Evolutionary conservation across 495 filamentous ascomycete species (phyloP), one percentile per base, ranked within the genome.

Genomic region (Neurospora tetrasperma): DNA sequence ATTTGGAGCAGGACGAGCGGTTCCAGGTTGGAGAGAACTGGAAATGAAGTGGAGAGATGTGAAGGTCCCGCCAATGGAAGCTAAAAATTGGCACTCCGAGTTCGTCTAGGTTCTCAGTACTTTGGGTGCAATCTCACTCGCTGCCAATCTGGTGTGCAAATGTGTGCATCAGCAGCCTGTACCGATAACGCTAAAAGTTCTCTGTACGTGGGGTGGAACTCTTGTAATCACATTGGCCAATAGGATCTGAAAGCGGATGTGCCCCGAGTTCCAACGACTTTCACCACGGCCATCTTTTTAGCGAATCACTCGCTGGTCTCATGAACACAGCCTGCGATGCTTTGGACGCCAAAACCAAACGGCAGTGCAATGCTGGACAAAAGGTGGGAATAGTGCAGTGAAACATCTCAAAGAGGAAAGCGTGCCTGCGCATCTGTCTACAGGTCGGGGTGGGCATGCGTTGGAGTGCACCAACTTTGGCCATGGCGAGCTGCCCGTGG

Each of bases 341-440:
- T 40, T 35, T 62, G 18, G 11, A 40, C 20, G 42, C 70, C 7
- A 48, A 66, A 71, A 40, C 44, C 5, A 68, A 68, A 71, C 43
- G 42, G 5, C 27, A 68, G 40, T 59, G 10, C 16, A 10, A 71
- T 18, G 43, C 38, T 38, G 35, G 5, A 48, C 6, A 44, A 44
- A 35, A 54, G 70, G 70, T n/a, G 70, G 42, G 42, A 69, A n/a
- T 39, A 62, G 59, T 12, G 62, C 44, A 40, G 41, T 40, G 35
- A 73, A 73, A 48, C 20, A 71, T 70, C 41, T 39, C 40, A 77
- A 79, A 76, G 27, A 66, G 75, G 76, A 75, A 79, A 74, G 40
- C 70, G 77, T 79, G 70, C 77, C 77, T 79, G 77, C 73, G 75
- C 76, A 76, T 76, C 73, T 59, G 18, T 40, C 40, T 54, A 18